Evolutionary conservation across 164 flowering plant genomes (phyloP).

Genomic region (Magnolia changhungtana): DNA sequence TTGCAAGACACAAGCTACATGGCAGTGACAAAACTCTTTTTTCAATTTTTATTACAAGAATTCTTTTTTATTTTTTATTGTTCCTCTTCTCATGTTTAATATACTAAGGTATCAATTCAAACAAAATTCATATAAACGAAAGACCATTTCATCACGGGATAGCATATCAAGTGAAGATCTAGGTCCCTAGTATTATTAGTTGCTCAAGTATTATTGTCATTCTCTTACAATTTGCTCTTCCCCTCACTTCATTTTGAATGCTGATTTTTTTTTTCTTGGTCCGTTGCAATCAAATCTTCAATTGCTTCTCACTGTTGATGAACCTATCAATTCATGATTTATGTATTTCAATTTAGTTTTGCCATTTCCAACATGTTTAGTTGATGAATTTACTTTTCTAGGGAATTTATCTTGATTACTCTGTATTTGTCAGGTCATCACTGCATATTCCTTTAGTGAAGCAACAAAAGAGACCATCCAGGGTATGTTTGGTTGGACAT

Average conservation of each 20-base stretch:
- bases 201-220: neutral
- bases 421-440: conserved; percentile 46
- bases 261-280: neutral
- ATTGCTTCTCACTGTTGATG: neutral
- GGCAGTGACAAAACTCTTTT: no score
- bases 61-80: no score
- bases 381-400: neutral
- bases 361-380: neutral
- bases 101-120: no score
- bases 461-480: conserved; percentile 46
- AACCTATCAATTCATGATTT: no score
- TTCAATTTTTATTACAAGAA: no score
- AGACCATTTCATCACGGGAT: no score
- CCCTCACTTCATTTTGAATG: neutral
- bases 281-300: neutral
- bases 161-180: no score
- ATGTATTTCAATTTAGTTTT: neutral
- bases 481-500: conserved; percentile 33
- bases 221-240: neutral
- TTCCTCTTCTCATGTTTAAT: no score
- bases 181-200: neutral
- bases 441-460: conserved; percentile 53
- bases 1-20: no score
- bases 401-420: neutral
- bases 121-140: no score